Evolutionary conservation across 352 stramenopile species (phyloP).

Genomic region (Pythium rhizo-oryzae): DNA sequence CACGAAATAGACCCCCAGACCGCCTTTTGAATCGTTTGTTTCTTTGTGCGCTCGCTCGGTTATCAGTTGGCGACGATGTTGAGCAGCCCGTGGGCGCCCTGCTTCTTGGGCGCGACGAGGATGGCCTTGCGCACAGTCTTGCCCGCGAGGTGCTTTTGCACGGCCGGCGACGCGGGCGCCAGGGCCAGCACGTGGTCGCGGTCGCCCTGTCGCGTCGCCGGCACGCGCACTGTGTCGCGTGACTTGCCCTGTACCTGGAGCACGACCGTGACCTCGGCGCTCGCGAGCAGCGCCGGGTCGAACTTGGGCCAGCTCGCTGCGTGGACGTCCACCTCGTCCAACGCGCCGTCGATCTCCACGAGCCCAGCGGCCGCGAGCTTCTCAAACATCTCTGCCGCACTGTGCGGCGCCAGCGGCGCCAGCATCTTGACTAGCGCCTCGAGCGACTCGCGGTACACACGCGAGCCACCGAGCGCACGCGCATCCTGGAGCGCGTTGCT

Average conservation of each 20-base stretch:
- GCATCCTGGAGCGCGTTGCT: conserved; percentile 76
- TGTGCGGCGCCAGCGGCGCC: conserved; percentile 77
- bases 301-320: conserved; percentile 59
- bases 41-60: background rate
- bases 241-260: conserved; percentile 81
- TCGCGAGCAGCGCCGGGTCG: conserved; percentile 56
- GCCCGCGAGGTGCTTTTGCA: conserved; percentile 74
- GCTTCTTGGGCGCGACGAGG: conserved; percentile 81
- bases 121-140: conserved; percentile 74
- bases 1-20: no score
- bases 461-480: conserved; percentile 40
- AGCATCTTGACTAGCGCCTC: conserved; percentile 75
- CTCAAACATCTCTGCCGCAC: conserved; percentile 81
- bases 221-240: conserved; percentile 71
- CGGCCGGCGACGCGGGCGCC: conserved; percentile 49
- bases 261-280: conserved; percentile 80
- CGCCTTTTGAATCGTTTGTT: no score
- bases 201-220: conserved; percentile 47
- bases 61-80: conserved; percentile 65
- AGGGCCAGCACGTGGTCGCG: conserved; percentile 67
- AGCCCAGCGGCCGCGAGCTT: conserved; percentile 38
- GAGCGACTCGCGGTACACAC: conserved; percentile 57
- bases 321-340: conserved; percentile 55
- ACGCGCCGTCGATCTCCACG: background rate
- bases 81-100: conserved; percentile 69